Conservation (phyloP, 495 filamentous ascomycete species). For the Penicillium dipodomyicola region DNA sequence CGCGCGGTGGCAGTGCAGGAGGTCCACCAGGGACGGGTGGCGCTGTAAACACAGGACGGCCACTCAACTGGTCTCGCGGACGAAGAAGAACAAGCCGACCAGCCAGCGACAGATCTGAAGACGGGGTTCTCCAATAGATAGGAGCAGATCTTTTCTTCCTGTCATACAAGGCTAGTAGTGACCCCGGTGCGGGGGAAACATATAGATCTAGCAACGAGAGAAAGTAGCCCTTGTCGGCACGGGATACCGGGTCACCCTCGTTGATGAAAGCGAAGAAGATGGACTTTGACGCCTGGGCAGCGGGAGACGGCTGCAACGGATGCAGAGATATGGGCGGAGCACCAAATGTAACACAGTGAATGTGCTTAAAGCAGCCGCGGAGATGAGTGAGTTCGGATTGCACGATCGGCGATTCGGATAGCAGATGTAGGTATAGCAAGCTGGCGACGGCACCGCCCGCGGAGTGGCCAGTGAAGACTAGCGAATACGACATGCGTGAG, state of each 20-base stretch:
- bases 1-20: constrained; percentile 25
- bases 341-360: constrained; percentile 83
- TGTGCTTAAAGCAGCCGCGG: constrained; percentile 63
- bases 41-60: constrained; percentile 3
- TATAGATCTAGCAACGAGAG: constrained; percentile 68
- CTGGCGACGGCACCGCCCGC: constrained; percentile 79
- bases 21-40: neutral
- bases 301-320: constrained; percentile 58
- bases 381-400: constrained; percentile 65
- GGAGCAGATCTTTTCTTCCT: constrained; percentile 7
- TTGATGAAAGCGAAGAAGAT: constrained; percentile 77
- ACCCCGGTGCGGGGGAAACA: constrained; percentile 55
- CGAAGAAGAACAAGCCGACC: constrained; percentile 66
- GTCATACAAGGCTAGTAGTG: constrained; percentile 13
- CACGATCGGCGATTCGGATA: constrained; percentile 48
- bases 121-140: constrained; percentile 60
- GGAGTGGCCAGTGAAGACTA: constrained; percentile 80
- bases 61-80: constrained; percentile 6
- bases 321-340: constrained; percentile 71
- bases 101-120: constrained; percentile 60
- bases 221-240: constrained; percentile 74
- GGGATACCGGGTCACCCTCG: constrained; percentile 76
- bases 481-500: constrained; percentile 59
- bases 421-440: constrained; percentile 76
- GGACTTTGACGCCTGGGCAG: constrained; percentile 51